phyloP scores from a whole-genome alignment of 331 rosid species.

The Arachis monticola region DNA sequence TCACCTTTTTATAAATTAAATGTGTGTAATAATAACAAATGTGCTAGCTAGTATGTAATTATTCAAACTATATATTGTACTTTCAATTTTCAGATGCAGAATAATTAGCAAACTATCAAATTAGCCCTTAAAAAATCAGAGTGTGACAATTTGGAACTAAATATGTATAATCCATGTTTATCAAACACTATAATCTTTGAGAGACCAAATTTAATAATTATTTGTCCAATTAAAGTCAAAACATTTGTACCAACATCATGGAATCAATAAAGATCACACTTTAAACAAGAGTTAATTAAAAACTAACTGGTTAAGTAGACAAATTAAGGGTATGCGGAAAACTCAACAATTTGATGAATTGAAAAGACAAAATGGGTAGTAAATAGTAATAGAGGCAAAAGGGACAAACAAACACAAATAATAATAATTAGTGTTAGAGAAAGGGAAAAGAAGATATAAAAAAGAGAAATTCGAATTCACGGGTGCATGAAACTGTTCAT shows the following conservation, averaged over 20 bases:
- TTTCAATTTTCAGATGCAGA: background rate
- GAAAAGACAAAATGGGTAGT: background rate
- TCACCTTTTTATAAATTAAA: too few species aligned
- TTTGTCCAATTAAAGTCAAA: background rate
- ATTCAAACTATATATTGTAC: background rate
- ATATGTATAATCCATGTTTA: too few species aligned
- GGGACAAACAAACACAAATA: slow-evolving; percentile 35
- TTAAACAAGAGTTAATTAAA: background rate
- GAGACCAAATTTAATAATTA: too few species aligned
- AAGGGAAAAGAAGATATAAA: background rate
- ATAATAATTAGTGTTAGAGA: background rate
- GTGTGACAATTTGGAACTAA: too few species aligned
- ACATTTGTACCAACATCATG: background rate
- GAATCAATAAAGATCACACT: background rate
- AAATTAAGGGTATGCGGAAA: background rate
- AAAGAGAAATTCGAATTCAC: slow-evolving; percentile 53
- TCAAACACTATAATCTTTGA: too few species aligned
- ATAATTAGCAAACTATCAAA: too few species aligned
- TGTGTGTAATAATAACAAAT: too few species aligned
- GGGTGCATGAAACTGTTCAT: slow-evolving; percentile 69
- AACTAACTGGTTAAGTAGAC: background rate
- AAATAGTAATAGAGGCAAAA: background rate
- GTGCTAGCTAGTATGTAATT: too few species aligned
- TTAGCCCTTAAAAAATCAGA: too few species aligned
- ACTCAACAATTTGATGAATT: slow-evolving; percentile 8